These are phyloP conservation scores for Alnus glutinosa DNA, from an alignment of 306 rosid genomes.

Conservation along the genomic window DNA sequence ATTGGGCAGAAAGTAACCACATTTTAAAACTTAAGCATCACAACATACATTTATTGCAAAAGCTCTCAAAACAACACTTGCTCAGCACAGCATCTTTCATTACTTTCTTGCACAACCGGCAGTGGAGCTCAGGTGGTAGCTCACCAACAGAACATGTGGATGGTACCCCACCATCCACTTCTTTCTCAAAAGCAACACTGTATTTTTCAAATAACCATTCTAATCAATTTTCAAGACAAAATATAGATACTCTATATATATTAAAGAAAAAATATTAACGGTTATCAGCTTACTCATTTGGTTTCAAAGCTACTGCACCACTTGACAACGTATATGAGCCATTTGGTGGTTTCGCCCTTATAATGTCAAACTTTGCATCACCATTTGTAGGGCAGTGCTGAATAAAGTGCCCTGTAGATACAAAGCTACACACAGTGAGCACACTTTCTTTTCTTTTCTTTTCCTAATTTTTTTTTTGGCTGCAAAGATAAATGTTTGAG, in stretches of 20 bases:
- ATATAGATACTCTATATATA: not conserved
- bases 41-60: conserved; percentile 88
- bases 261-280: no score
- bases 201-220: conserved; percentile 19
- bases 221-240: conserved; percentile 13
- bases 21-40: not conserved
- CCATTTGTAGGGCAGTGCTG: conserved; percentile 99
- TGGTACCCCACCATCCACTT: conserved; percentile 92
- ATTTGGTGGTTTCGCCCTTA: conserved; percentile 90
- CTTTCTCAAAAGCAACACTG: conserved; percentile 98
- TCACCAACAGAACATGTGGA: conserved; percentile 94
- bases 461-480: no score
- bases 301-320: conserved; percentile 95
- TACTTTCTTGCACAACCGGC: conserved; percentile 91
- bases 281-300: conserved; percentile 75
- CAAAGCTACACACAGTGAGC: not conserved
- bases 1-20: no score
- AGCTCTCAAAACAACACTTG: conserved; percentile 96
- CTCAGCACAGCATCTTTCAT: conserved; percentile 99
- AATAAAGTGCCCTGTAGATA: conserved; percentile 79
- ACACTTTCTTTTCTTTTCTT: not conserved
- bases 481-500: not conserved
- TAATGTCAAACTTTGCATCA: conserved; percentile 86
- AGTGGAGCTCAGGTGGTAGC: conserved; percentile 90
- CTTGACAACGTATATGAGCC: conserved; percentile 96